phyloP scores from a whole-genome alignment of 768 basidiomycete species.

The Lactifluus piperatus region DNA sequence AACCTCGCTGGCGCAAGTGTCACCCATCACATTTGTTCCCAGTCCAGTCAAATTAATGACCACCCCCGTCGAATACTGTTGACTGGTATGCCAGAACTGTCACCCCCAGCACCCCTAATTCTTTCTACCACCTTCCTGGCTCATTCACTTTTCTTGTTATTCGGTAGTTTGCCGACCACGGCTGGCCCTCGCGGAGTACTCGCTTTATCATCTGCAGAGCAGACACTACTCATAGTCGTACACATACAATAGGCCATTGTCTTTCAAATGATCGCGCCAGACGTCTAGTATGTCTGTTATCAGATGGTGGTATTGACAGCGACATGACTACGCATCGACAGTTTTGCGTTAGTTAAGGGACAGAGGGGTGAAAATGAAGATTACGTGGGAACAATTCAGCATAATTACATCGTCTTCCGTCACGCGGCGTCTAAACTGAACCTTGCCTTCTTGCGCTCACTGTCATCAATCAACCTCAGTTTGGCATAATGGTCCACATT shows the following conservation, averaged over 20 bases:
- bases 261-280: background rate
- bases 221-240: background rate
- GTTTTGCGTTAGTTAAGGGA: background rate
- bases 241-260: background rate
- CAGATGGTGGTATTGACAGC: background rate
- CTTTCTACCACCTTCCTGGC: no score
- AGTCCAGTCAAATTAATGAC: no score
- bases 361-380: background rate
- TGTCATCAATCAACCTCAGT: constrained; percentile 1
- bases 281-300: background rate
- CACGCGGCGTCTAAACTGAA: background rate
- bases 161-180: background rate
- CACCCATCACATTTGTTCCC: no score
- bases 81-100: no score
- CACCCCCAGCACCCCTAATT: no score
- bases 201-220: background rate
- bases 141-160: no score
- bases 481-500: background rate
- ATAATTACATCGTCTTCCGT: background rate
- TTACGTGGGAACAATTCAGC: background rate
- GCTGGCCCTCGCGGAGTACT: background rate
- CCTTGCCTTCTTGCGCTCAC: background rate
- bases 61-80: no score
- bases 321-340: background rate
- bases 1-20: no score